Percentiles rank a stretch among this genome's conserved stretches.
These are phyloP conservation scores for Clonostachys chloroleuca DNA, from an alignment of 2,329 filamentous ascomycete species.

Conservation along the genomic window DNA sequence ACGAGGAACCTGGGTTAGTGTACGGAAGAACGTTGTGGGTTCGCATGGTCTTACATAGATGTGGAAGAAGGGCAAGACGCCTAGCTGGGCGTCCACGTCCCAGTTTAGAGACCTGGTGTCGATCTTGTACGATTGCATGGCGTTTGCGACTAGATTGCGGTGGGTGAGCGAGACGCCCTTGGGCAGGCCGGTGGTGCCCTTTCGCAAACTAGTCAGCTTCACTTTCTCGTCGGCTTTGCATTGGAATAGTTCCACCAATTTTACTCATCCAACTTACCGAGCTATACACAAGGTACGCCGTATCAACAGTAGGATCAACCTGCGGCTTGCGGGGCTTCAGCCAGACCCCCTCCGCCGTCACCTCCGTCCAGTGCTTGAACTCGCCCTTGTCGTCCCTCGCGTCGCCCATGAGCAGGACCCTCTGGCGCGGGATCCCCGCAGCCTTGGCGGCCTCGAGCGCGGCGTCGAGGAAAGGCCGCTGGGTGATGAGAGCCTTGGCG, in stretches of 20 bases:
- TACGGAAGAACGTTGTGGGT: not conserved
- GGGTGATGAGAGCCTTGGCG: constrained; percentile 72
- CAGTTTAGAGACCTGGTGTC: constrained; percentile 54
- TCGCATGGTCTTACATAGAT: constrained; percentile 63
- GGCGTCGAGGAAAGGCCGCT: constrained; percentile 58
- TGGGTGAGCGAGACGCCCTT: constrained; percentile 91
- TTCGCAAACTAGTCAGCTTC: not conserved
- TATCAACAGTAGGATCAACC: constrained; percentile 64
- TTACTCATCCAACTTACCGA: constrained; percentile 33
- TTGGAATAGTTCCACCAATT: not conserved
- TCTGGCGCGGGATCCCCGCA: constrained; percentile 66
- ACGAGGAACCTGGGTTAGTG: not conserved
- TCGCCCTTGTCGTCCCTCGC: constrained; percentile 57
- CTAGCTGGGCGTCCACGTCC: constrained; percentile 67
- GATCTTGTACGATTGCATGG: constrained; percentile 46
- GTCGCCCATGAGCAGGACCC: constrained; percentile 74
- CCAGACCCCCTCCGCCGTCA: constrained; percentile 54
- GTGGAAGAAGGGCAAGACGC: constrained; percentile 85
- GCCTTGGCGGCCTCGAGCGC: constrained; percentile 64
- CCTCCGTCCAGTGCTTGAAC: constrained; percentile 68
- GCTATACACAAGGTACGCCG: constrained; percentile 83
- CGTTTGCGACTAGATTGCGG: constrained; percentile 74
- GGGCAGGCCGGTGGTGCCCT: constrained; percentile 82
- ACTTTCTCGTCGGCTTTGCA: not conserved
- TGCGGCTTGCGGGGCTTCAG: constrained; percentile 40